Conservation (phyloP, 768 basidiomycete genomes). For the Boletellus ananas region DNA sequence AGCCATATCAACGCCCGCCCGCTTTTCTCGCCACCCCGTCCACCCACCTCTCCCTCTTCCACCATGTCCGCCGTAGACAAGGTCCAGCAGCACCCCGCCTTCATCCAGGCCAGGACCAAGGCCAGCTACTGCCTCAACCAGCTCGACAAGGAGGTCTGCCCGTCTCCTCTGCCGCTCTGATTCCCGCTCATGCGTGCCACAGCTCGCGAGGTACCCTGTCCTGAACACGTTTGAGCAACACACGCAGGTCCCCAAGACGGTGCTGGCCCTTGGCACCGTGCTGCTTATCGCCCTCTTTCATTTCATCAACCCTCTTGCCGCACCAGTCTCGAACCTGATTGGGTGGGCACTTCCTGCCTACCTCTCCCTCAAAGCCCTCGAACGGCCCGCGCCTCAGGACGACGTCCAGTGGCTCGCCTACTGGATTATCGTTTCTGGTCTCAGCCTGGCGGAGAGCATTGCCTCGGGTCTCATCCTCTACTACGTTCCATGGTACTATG, state of each 20-base stretch:
- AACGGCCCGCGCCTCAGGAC: constrained; percentile 75
- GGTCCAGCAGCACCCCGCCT: constrained; percentile 83
- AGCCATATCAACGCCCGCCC: constrained; percentile 39
- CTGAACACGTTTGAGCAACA: constrained; percentile 82
- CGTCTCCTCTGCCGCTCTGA: not conserved
- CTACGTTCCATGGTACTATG: constrained; percentile 93
- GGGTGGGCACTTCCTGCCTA: constrained; percentile 95
- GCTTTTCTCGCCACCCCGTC: constrained; percentile 21
- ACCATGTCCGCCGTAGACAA: constrained; percentile 77
- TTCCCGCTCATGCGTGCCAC: constrained; percentile 2
- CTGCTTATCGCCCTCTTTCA: constrained; percentile 68
- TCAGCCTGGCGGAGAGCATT: constrained; percentile 89
- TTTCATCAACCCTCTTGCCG: constrained; percentile 87
- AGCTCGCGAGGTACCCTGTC: constrained; percentile 85
- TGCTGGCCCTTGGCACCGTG: constrained; percentile 73
- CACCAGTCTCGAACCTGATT: constrained; percentile 89
- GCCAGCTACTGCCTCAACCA: constrained; percentile 77
- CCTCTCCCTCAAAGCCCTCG: constrained; percentile 92
- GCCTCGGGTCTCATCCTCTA: constrained; percentile 82
- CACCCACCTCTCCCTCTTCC: not conserved
- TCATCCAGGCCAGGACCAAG: constrained; percentile 80
- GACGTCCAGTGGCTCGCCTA: constrained; percentile 97
- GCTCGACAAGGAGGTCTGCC: constrained; percentile 93
- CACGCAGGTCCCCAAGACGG: constrained; percentile 91
- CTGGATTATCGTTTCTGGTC: constrained; percentile 92